Evolutionary conservation across 2,329 filamentous ascomycete species (phyloP).

Genomic region (Aspergillus sp.): DNA sequence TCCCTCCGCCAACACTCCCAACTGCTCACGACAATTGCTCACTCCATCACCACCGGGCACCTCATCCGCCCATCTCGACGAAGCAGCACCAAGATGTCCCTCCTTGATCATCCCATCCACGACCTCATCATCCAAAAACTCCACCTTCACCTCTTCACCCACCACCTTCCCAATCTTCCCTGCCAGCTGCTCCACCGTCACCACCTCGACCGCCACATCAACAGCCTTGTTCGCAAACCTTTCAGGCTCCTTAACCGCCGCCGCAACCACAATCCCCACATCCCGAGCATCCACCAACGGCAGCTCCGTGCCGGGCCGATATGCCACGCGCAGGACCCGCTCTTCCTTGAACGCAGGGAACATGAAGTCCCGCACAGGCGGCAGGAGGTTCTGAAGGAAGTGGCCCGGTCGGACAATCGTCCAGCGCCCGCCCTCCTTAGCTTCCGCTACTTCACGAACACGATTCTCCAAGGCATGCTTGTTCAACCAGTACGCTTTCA

Average conservation of each 20-base stretch:
- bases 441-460: not conserved
- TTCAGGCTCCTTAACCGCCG: not conserved
- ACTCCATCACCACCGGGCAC: not conserved
- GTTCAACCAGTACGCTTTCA: not conserved
- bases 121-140: not conserved
- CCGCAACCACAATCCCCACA: constrained; percentile 4
- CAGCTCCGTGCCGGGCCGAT: not conserved
- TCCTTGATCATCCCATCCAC: not conserved
- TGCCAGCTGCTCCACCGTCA: not conserved
- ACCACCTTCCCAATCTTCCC: not conserved
- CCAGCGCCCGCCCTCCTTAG: not conserved
- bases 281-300: not conserved
- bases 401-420: not conserved
- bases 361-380: not conserved
- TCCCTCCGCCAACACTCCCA: not conserved
- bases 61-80: not conserved
- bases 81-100: not conserved
- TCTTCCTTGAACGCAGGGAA: not conserved
- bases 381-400: not conserved
- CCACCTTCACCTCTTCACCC: not conserved
- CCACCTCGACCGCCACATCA: not conserved
- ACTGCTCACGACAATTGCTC: not conserved
- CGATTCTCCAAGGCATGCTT: not conserved
- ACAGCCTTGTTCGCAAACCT: not conserved
- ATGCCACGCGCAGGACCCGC: not conserved